Base-by-base conservation (phyloP, 139 green algal species). In the Coelastrella sp. region DNA sequence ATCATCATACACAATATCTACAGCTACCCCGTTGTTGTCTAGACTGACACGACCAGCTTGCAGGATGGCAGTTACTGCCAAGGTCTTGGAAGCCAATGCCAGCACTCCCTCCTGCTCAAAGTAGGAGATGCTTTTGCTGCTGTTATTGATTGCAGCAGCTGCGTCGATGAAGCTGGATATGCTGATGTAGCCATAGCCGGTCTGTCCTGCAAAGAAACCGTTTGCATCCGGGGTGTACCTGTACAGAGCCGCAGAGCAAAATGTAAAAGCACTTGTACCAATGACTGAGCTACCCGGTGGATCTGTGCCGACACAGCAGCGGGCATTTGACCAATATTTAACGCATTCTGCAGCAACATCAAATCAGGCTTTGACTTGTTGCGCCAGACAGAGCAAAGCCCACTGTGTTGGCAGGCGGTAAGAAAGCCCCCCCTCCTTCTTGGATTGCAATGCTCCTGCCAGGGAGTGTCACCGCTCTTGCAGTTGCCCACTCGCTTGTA, bases 161-260 rank as follows among this genome's bases (percentile, higher is more conserved):
- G 89, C 65, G 6, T 87, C 65, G 15, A 93, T 87, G 88, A 94
- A 94, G 61, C 49, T 27, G 4, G 87, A 84, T 15, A 94, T 94
- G 59, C 79, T 91, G 85, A 94, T 73, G 89, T 96, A 97, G 68
- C 95, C 95, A 72, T 97, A 97, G n/a, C 95, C 94, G 10, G 81
- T 70, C 91, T 97, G 95, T 7, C 95, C 95, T 8, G 91, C 92
- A 73, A 97, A 97, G 81, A 91, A 84, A 25, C 95, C 90, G 49
- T 76, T 88, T n/a, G 85, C 73, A 68, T 93, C 89, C 0, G 93
- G 92, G 0, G 84, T 91, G 82, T 95, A 93, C 86, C 92, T 92
- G 85, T 72, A 75, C 12, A 70, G 63, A 14, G 15, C 12, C 15
- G 5, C 63, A 70, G 6, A 70, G 35, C 35, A 49, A 1, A 49